phyloP scores from a whole-genome alignment of 73 alveolate genomes.

The Stentor coeruleus region DNA sequence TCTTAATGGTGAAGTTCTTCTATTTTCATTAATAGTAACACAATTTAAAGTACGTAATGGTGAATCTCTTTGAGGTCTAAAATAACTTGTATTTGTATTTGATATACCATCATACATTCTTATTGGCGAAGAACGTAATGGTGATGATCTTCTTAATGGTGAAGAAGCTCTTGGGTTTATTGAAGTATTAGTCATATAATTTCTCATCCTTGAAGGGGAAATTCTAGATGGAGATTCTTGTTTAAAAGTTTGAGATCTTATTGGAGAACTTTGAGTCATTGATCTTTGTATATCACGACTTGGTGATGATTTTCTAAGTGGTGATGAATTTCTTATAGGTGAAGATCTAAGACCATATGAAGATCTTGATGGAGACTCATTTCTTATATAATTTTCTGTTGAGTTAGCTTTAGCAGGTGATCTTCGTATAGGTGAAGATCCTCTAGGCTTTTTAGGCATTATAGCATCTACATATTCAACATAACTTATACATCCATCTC shows the following conservation, averaged over 20 bases:
- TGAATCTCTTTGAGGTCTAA: not conserved
- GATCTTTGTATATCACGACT: too few species aligned
- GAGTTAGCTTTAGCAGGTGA: too few species aligned
- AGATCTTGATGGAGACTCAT: not conserved
- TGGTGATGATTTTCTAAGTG: constrained; percentile 14
- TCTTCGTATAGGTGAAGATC: too few species aligned
- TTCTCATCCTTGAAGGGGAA: too few species aligned
- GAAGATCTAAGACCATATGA: not conserved
- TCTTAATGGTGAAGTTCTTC: not conserved
- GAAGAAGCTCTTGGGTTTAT: constrained; percentile 26
- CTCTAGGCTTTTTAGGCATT: constrained; percentile 1
- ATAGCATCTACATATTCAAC: constrained; percentile 39
- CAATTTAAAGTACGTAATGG: not conserved
- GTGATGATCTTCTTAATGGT: constrained; percentile 26
- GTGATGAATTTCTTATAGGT: constrained; percentile 22
- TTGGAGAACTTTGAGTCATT: too few species aligned
- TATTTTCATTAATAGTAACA: too few species aligned
- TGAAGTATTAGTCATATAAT: too few species aligned
- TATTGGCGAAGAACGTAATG: not conserved
- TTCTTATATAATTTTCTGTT: too few species aligned
- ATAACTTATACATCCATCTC: constrained; percentile 36
- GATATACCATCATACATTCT: not conserved
- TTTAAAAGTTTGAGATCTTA: too few species aligned
- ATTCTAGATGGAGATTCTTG: too few species aligned
- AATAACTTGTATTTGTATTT: not conserved